Evolutionary conservation across 495 filamentous ascomycete genomes (phyloP).

Genomic region (Aeminium ludgeri): DNA sequence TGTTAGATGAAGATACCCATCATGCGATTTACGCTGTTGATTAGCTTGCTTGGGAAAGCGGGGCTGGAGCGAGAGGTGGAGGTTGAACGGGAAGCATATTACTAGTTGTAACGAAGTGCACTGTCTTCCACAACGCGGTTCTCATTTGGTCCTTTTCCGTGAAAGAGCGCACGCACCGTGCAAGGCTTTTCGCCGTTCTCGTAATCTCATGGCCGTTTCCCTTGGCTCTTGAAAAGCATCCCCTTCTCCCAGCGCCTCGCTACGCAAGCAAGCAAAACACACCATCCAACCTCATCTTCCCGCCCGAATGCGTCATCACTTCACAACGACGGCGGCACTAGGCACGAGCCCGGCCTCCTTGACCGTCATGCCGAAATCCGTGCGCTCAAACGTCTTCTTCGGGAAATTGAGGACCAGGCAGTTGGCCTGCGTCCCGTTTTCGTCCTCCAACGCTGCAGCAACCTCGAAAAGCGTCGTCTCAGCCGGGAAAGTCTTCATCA

Average conservation of each 20-base stretch:
- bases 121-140: too few species aligned
- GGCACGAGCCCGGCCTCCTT: conserved; percentile 85
- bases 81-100: too few species aligned
- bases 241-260: too few species aligned
- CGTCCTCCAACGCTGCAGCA: conserved; percentile 48
- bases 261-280: too few species aligned
- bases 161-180: too few species aligned
- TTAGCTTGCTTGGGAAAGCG: neutral
- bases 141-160: too few species aligned
- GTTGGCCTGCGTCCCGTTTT: conserved; percentile 45
- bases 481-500: conserved; percentile 68
- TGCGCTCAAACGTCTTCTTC: conserved; percentile 57
- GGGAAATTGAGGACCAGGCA: conserved; percentile 80
- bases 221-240: too few species aligned
- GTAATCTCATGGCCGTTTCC: too few species aligned
- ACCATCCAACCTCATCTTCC: too few species aligned
- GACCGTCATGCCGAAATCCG: conserved; percentile 78
- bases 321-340: conserved; percentile 69
- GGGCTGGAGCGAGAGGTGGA: neutral
- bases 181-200: too few species aligned
- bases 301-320: conserved; percentile 21
- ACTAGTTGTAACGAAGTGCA: too few species aligned
- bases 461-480: conserved; percentile 92
- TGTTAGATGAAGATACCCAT: conserved; percentile 2
- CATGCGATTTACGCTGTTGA: neutral